Evolutionary conservation across 495 filamentous ascomycete genomes (phyloP).

Genomic region (Annulohypoxylon moriforme): DNA sequence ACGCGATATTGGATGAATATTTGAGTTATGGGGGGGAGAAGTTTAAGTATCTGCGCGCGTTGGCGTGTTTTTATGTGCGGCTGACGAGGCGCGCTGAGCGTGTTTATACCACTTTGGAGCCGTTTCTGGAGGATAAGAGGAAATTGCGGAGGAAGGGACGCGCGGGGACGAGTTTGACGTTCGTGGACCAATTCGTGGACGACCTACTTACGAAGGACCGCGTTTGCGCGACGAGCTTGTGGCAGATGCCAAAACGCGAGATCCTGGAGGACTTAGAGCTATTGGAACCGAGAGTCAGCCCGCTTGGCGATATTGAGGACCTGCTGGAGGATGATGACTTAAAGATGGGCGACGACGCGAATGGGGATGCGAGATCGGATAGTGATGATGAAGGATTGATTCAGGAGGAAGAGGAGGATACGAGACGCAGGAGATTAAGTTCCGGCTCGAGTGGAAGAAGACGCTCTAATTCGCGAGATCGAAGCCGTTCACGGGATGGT

Average conservation of each 20-base stretch:
- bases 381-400: constrained; percentile 42
- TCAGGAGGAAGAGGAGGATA: constrained; percentile 28
- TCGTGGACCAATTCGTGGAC: constrained; percentile 94
- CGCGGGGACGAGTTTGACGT: constrained; percentile 77
- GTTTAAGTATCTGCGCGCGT: constrained; percentile 88
- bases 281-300: constrained; percentile 86
- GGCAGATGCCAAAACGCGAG: constrained; percentile 86
- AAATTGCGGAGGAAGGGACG: constrained; percentile 82
- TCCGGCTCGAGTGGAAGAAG: constrained; percentile 41
- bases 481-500: constrained; percentile 40
- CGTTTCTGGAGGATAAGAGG: constrained; percentile 81
- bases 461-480: constrained; percentile 27
- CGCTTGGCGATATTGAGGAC: constrained; percentile 86
- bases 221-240: constrained; percentile 90
- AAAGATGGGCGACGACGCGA: constrained; percentile 46
- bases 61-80: constrained; percentile 94
- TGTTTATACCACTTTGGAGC: constrained; percentile 84
- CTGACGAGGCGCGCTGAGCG: constrained; percentile 85
- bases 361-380: constrained; percentile 38
- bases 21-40: constrained; percentile 76
- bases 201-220: constrained; percentile 89
- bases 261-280: constrained; percentile 90
- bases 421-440: constrained; percentile 38
- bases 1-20: constrained; percentile 84
- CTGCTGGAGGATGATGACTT: constrained; percentile 69